These are phyloP conservation scores for Sporobolomyces phaffii DNA, from an alignment of 768 basidiomycete species.

Conservation along the genomic window DNA sequence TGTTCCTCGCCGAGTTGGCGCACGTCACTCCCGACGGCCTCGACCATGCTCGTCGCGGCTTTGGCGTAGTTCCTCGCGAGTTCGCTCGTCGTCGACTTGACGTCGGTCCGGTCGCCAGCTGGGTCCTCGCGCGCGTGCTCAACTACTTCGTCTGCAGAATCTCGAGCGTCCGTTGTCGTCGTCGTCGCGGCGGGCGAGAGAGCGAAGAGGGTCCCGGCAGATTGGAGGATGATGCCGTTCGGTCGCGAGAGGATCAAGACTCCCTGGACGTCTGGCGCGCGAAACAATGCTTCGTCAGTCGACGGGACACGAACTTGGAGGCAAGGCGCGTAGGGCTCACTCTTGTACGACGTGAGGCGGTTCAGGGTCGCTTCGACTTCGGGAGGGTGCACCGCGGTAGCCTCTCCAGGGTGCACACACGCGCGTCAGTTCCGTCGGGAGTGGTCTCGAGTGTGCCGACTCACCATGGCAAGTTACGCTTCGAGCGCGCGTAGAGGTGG, in stretches of 20 bases:
- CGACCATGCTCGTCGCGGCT: conserved; percentile 27
- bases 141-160: background rate
- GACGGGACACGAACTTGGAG: background rate
- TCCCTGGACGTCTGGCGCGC: conserved; percentile 44
- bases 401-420: background rate
- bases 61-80: conserved; percentile 32
- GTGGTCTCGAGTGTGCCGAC: background rate
- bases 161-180: background rate
- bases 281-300: too few relatives aligned
- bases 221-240: conserved; percentile 37
- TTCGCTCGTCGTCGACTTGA: conserved; percentile 18
- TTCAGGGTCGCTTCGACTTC: conserved; percentile 46
- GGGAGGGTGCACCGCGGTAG: conserved; percentile 35
- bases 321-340: conserved; percentile 4
- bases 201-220: conserved; percentile 36
- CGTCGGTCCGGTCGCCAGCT: too few relatives aligned
- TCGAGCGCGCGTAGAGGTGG: too few relatives aligned
- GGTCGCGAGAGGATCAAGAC: conserved; percentile 46
- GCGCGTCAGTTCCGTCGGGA: background rate
- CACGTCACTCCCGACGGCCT: conserved; percentile 43
- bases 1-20: conserved; percentile 42
- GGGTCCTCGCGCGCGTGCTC: background rate
- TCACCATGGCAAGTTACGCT: too few relatives aligned
- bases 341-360: conserved; percentile 44
- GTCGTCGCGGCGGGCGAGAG: conserved; percentile 5